phyloP scores from a whole-genome alignment of 805 yeast genomes.

The Schwanniomyces polymorphus region DNA sequence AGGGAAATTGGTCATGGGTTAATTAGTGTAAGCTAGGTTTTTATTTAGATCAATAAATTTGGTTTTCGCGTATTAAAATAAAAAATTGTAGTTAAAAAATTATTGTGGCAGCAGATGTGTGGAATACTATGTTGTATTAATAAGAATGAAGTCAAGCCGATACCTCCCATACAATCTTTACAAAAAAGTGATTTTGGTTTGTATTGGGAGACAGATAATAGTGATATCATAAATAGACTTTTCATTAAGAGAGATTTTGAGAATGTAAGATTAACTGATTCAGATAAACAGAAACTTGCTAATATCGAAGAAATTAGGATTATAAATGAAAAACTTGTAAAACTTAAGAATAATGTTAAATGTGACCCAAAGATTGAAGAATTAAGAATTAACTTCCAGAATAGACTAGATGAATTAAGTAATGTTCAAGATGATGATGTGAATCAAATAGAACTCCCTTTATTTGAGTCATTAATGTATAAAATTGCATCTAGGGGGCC shows the following conservation, averaged over 20 bases:
- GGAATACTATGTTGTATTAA: conserved; percentile 48
- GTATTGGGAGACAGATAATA: conserved; percentile 12
- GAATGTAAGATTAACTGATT: conserved; percentile 7
- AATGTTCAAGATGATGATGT: conserved; percentile 3
- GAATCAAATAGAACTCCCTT: conserved; percentile 2
- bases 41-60: not conserved
- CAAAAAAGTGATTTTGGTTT: not conserved
- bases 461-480: conserved; percentile 39
- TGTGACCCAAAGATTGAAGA: conserved; percentile 11
- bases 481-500: conserved; percentile 64
- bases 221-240: conserved; percentile 4
- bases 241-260: conserved; percentile 9
- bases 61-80: not conserved
- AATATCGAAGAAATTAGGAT: conserved; percentile 24
- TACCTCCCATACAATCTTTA: not conserved
- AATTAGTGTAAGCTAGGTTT: conserved; percentile 16
- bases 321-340: conserved; percentile 22
- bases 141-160: not conserved
- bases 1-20: conserved; percentile 26
- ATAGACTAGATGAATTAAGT: conserved; percentile 11
- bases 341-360: conserved; percentile 29
- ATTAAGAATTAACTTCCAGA: conserved; percentile 8
- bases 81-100: not conserved
- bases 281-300: conserved; percentile 27
- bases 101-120: conserved; percentile 41